phyloP scores from a whole-genome alignment of 1,139 yeast genomes.

The Diutina neorugosa region DNA sequence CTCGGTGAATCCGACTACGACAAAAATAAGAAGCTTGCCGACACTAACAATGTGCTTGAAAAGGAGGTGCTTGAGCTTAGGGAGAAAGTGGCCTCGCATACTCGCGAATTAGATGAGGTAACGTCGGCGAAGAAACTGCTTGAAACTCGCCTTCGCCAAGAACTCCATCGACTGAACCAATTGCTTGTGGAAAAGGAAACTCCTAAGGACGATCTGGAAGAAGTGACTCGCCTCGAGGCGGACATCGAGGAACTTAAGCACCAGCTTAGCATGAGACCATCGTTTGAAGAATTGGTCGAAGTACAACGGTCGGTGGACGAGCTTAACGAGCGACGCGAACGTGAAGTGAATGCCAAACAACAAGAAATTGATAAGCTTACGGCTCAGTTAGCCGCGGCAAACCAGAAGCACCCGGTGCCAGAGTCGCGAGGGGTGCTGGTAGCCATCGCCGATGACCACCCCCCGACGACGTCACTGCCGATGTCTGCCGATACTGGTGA shows the following conservation, averaged over 20 bases:
- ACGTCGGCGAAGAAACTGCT: not conserved
- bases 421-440: not conserved
- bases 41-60: slow-evolving; percentile 19
- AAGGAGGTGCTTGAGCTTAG: not conserved
- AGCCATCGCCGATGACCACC: not conserved
- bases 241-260: slow-evolving; percentile 14
- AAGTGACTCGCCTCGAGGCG: slow-evolving; percentile 3
- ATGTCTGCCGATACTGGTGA: not conserved
- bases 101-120: not conserved
- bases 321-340: slow-evolving; percentile 18
- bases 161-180: not conserved
- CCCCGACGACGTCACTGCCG: not conserved
- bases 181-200: not conserved
- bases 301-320: slow-evolving; percentile 21
- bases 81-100: not conserved
- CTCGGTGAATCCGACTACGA: slow-evolving; percentile 10
- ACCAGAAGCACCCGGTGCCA: not conserved
- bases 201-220: not conserved
- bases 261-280: slow-evolving; percentile 20
- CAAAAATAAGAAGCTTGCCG: slow-evolving; percentile 31
- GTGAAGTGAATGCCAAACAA: not conserved
- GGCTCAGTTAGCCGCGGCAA: not conserved
- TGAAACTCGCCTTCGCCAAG: not conserved
- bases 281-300: slow-evolving; percentile 20
- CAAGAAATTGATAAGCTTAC: not conserved